Conservation (phyloP, 768 basidiomycete genomes). For the Solioccasus polychromus region DNA sequence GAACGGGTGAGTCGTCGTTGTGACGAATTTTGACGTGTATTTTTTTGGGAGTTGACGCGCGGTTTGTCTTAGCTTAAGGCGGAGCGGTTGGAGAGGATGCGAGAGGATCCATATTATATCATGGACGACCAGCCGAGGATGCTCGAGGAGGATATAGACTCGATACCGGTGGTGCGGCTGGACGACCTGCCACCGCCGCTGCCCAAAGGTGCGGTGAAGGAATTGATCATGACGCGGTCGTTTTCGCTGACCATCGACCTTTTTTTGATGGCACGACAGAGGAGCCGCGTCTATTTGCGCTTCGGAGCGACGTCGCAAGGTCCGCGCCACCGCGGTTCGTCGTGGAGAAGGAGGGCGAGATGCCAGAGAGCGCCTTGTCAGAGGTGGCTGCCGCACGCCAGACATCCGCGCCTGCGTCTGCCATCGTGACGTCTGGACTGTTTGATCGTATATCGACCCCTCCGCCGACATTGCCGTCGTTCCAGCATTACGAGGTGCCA, state of each 20-base stretch:
- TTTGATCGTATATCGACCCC: constrained; percentile 36
- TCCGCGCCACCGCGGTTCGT: constrained; percentile 49
- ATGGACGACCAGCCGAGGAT: constrained; percentile 53
- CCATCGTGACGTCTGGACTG: constrained; percentile 21
- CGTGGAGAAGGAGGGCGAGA: constrained; percentile 80
- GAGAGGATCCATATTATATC: constrained; percentile 92
- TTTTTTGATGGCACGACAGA: constrained; percentile 27
- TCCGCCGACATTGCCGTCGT: constrained; percentile 35
- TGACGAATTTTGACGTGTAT: neutral
- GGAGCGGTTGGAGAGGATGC: constrained; percentile 70
- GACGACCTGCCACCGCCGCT: constrained; percentile 64
- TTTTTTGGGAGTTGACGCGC: constrained; percentile 3
- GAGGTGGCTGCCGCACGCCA: too few species aligned
- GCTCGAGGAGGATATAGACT: constrained; percentile 66
- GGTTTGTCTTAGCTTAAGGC: constrained; percentile 56
- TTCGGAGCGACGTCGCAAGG: constrained; percentile 40
- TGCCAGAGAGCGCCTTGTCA: constrained; percentile 60
- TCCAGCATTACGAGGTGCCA: constrained; percentile 53
- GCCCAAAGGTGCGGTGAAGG: constrained; percentile 31
- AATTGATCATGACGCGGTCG: too few species aligned
- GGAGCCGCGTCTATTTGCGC: constrained; percentile 42
- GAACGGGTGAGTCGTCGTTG: constrained; percentile 59
- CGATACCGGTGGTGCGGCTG: constrained; percentile 86
- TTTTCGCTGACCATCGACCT: too few species aligned
- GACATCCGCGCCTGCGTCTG: too few species aligned